Evolutionary conservation across 176 grass and related monocot species (phyloP).

Genomic region (Cenchrus americanus): DNA sequence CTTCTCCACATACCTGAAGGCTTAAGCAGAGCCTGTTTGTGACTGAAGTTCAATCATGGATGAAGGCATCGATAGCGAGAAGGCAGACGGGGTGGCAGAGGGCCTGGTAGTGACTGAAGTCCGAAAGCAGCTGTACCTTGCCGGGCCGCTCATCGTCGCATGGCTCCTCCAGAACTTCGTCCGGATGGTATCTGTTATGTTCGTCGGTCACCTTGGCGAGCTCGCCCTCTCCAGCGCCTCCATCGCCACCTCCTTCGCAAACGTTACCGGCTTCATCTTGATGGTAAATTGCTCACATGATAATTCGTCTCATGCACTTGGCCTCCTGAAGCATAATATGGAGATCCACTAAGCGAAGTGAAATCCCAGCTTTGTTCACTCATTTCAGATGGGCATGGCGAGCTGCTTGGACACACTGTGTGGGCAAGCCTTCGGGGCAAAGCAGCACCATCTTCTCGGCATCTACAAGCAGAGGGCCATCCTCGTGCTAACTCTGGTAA

Average conservation of each 20-base stretch:
- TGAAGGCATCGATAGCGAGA: conserved; percentile 11
- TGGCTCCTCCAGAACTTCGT: conserved; percentile 54
- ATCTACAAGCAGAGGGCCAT: conserved; percentile 78
- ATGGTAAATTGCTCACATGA: conserved; percentile 16
- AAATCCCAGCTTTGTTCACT: not conserved
- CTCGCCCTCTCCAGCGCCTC: conserved; percentile 55
- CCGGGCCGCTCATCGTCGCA: conserved; percentile 38
- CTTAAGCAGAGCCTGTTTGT: not conserved
- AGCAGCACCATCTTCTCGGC: conserved; percentile 58
- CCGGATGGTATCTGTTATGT: conserved; percentile 59
- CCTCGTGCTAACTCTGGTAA: conserved; percentile 59
- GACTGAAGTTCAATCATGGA: conserved; percentile 17
- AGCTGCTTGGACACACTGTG: conserved; percentile 65
- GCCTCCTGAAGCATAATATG: not conserved
- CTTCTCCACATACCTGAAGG: too few relatives aligned
- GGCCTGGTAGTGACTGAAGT: conserved; percentile 33
- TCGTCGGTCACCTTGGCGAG: conserved; percentile 53
- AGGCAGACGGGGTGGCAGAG: not conserved
- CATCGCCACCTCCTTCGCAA: conserved; percentile 53
- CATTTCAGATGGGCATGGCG: conserved; percentile 48
- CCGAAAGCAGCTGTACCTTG: conserved; percentile 51
- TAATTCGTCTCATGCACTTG: not conserved
- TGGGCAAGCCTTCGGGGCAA: conserved; percentile 77
- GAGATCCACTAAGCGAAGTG: not conserved
- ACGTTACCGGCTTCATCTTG: conserved; percentile 53